phyloP scores from a whole-genome alignment of 495 filamentous ascomycete genomes.

The Cudoniella acicularis region DNA sequence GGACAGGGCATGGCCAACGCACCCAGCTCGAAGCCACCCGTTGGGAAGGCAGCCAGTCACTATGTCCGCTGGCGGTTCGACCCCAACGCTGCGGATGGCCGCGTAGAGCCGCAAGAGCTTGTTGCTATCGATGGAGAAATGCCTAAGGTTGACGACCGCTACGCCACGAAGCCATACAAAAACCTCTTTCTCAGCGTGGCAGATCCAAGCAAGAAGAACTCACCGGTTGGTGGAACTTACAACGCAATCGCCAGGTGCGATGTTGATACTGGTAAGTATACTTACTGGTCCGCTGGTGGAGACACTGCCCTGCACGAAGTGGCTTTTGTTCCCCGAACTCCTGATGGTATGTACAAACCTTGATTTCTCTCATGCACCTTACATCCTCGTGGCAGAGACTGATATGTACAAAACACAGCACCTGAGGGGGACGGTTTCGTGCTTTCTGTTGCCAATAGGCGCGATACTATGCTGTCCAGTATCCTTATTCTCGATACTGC shows the following conservation, averaged over 20 bases:
- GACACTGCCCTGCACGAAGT: slow-evolving; percentile 52
- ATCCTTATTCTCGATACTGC: slow-evolving; percentile 44
- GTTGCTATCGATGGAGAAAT: slow-evolving; percentile 47
- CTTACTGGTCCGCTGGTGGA: slow-evolving; percentile 38
- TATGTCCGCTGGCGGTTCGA: slow-evolving; percentile 50
- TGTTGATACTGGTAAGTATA: neutral
- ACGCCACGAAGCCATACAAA: slow-evolving; percentile 42
- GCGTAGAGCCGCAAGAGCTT: slow-evolving; percentile 27
- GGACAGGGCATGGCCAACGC: slow-evolving; percentile 48
- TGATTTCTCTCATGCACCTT: no score
- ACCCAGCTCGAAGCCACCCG: no score
- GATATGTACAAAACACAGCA: no score
- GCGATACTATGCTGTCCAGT: slow-evolving; percentile 42
- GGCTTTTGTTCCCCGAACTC: slow-evolving; percentile 45
- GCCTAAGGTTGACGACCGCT: slow-evolving; percentile 54
- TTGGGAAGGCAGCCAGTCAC: no score
- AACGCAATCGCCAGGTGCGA: neutral
- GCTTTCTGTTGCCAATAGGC: slow-evolving; percentile 48
- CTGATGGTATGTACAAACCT: no score
- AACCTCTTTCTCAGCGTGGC: slow-evolving; percentile 50
- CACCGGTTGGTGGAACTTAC: neutral
- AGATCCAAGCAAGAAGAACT: slow-evolving; percentile 1
- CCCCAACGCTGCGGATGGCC: slow-evolving; percentile 37
- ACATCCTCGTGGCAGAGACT: no score
- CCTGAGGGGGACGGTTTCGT: slow-evolving; percentile 53